Base-by-base conservation (phyloP, 2,329 filamentous ascomycete genomes). In the Podosphaera xanthii region DNA sequence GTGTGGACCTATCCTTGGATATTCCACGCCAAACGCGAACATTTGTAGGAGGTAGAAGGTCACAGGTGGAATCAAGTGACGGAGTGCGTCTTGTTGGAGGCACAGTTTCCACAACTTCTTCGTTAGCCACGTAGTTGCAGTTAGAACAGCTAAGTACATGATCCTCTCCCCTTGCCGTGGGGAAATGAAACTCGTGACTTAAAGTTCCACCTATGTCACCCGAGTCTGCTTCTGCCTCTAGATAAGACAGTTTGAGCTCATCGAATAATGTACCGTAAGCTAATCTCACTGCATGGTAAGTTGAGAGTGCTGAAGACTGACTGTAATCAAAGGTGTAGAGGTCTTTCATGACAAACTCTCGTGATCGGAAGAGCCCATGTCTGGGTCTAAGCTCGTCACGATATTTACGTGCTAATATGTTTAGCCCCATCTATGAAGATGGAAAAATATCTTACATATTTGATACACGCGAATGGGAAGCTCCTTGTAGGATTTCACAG, bases 331-430 rank as follows among this genome's bases (percentile, higher is more conserved):
- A 98, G 0, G 90, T 96, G 70, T 98, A 98, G 0, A 98, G 77
- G 70, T 98, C 92, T 71, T 98, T 98, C 92, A 98, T 98, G 65
- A 88, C 73, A 66, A 98, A 98, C 67, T 98, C 92, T 62, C 89
- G 82, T 0, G 87, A 86, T 8, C 92, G 82, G 7, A 98, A 75
- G 1, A 98, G 75, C 10, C 92, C 92, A 65, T 94, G 87, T 38
- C 92, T 80, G 30, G 92, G 92, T 34, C 92, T 79, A 60, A 84
- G 79, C 71, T 98, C 92, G 72, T 98, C 92, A 56, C 92, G 82
- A 68, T 97, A 98, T 71, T 98, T 98, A 54, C 91, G 80, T 36
- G 87, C 84, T 87, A 62, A 6, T 40, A 2, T 8, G 42, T 61
- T 63, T 53, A 58, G 44, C 30, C 59, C 38, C 3, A 54, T 36